These are phyloP conservation scores for Solanum hybrid DNA, from an alignment of 305 asterid genomes.

Conservation along the genomic window DNA sequence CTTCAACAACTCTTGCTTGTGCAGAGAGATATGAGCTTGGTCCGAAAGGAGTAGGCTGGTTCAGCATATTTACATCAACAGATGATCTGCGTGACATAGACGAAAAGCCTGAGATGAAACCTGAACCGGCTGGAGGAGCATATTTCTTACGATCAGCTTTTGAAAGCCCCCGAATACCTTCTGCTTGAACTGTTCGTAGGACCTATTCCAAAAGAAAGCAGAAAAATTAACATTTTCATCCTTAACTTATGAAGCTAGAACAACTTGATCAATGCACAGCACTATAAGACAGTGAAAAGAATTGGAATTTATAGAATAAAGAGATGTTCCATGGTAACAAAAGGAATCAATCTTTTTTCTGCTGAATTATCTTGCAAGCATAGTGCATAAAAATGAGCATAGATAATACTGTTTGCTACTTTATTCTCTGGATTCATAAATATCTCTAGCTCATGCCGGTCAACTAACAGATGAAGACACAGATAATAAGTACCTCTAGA, in stretches of 20 bases:
- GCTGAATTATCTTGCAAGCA: neutral
- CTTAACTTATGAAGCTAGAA: conserved; percentile 17
- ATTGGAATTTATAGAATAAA: neutral
- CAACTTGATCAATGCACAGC: neutral
- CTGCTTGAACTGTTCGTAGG: conserved; percentile 77
- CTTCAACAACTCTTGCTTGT: conserved; percentile 89
- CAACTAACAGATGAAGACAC: neutral
- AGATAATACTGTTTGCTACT: neutral
- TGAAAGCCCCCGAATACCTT: conserved; percentile 74
- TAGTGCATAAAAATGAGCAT: neutral
- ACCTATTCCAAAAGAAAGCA: conserved; percentile 28
- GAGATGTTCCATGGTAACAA: neutral
- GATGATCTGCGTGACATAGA: conserved; percentile 60
- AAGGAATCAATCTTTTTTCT: neutral
- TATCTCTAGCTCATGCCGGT: neutral
- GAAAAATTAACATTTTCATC: neutral
- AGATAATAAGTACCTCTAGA: conserved; percentile 42
- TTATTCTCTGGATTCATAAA: neutral
- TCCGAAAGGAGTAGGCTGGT: conserved; percentile 50
- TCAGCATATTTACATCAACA: conserved; percentile 36
- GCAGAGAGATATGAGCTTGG: conserved; percentile 81
- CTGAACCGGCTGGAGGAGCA: conserved; percentile 97
- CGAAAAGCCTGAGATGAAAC: conserved; percentile 82
- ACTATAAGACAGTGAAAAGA: neutral
- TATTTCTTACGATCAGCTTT: conserved; percentile 56